Conservation (phyloP, 2,329 filamentous ascomycete species). For the Ophiostoma quercus region DNA sequence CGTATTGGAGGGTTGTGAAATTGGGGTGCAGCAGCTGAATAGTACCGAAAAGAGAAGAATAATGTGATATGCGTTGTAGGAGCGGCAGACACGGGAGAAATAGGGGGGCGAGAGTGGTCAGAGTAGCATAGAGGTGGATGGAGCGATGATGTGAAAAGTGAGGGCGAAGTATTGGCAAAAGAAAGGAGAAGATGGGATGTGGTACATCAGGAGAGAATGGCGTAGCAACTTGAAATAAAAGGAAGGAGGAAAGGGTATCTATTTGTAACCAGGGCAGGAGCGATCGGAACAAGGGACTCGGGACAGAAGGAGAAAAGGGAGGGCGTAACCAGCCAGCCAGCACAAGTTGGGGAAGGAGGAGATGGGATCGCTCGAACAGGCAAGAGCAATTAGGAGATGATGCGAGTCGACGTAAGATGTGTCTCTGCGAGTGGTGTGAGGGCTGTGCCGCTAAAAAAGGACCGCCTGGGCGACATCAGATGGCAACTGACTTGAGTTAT, state of each 20-base stretch:
- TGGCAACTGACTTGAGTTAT: not conserved
- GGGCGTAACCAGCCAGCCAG: not conserved
- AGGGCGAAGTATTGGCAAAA: not conserved
- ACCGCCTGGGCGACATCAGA: constrained; percentile 4
- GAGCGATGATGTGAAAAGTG: not conserved
- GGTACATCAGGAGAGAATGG: not conserved
- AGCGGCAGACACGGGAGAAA: not conserved
- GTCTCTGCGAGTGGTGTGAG: not conserved
- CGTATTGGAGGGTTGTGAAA: not conserved
- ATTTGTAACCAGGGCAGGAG: not conserved
- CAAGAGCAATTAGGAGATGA: not conserved
- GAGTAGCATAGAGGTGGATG: not conserved
- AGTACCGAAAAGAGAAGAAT: not conserved
- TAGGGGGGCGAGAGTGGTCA: not conserved
- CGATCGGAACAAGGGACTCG: not conserved
- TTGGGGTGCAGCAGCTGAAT: constrained; percentile 1
- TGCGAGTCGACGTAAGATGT: constrained; percentile 2
- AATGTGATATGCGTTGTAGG: not conserved
- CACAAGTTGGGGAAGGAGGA: not conserved
- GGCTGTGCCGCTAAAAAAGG: constrained; percentile 13
- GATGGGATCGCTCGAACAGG: not conserved
- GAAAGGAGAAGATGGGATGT: not conserved
- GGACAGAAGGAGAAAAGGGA: not conserved
- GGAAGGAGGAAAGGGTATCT: not conserved
- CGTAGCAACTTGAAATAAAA: not conserved